These are phyloP conservation scores for Lyophyllum semitale DNA, from an alignment of 768 basidiomycete genomes.

Conservation along the genomic window DNA sequence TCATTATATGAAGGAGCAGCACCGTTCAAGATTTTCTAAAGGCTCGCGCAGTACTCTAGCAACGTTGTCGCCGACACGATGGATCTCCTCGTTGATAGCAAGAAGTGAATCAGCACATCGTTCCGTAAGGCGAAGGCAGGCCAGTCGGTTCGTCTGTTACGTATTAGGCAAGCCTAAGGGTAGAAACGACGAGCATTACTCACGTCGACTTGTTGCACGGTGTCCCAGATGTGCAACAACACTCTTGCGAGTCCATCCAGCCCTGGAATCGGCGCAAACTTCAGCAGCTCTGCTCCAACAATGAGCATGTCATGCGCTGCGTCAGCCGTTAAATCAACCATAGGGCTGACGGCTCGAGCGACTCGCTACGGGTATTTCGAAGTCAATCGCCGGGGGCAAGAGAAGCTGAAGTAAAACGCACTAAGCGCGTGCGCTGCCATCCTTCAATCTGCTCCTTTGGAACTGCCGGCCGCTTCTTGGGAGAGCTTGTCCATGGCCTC, in stretches of 20 bases:
- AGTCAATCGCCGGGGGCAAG: too few species aligned
- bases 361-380: slow-evolving; percentile 27
- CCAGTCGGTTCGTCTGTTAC: slow-evolving; percentile 63
- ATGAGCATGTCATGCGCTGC: slow-evolving; percentile 38
- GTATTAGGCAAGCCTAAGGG: background rate
- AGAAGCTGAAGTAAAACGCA: background rate
- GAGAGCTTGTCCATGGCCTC: slow-evolving; percentile 3
- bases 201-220: slow-evolving; percentile 61
- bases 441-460: slow-evolving; percentile 1
- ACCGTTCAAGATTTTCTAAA: slow-evolving; percentile 51
- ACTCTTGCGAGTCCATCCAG: slow-evolving; percentile 50
- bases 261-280: slow-evolving; percentile 52
- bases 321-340: slow-evolving; percentile 35
- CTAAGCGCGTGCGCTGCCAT: slow-evolving; percentile 2
- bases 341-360: slow-evolving; percentile 28
- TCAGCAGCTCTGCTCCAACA: slow-evolving; percentile 36
- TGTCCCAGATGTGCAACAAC: slow-evolving; percentile 64
- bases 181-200: slow-evolving; percentile 23
- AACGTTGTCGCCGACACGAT: slow-evolving; percentile 51
- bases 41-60: slow-evolving; percentile 50
- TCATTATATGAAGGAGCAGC: slow-evolving; percentile 14
- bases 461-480: background rate
- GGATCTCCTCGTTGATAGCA: slow-evolving; percentile 59
- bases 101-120: slow-evolving; percentile 69
- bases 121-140: slow-evolving; percentile 70